phyloP scores from a whole-genome alignment of 2,329 filamentous ascomycete genomes.

The Penicillium expansum region DNA sequence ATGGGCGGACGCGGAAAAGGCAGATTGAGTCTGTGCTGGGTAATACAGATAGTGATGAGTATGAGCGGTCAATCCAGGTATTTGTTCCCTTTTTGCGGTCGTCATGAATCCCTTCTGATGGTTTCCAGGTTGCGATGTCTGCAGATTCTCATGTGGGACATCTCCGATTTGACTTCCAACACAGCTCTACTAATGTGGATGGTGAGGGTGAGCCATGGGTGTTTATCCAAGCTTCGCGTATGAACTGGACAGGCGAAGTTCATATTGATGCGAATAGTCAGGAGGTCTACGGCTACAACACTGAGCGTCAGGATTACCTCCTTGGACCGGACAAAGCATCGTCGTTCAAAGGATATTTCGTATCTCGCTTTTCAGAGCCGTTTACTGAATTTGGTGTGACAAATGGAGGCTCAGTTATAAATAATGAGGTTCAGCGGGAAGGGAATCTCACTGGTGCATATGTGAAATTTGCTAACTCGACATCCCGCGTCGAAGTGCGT shows the following conservation, averaged over 20 bases:
- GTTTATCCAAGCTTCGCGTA: slow-evolving; percentile 46
- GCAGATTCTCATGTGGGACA: slow-evolving; percentile 46
- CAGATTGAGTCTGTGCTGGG: slow-evolving; percentile 7
- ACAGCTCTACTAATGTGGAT: not conserved
- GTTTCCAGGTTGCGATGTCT: slow-evolving; percentile 36
- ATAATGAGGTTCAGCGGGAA: slow-evolving; percentile 21
- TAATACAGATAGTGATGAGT: not conserved
- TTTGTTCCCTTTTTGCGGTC: not conserved
- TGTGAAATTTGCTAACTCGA: slow-evolving; percentile 37
- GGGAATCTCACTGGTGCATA: slow-evolving; percentile 45
- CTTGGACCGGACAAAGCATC: slow-evolving; percentile 44
- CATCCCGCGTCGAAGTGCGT: slow-evolving; percentile 43
- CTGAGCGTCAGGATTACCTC: slow-evolving; percentile 48
- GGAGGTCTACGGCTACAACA: slow-evolving; percentile 47
- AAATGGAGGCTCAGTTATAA: slow-evolving; percentile 27
- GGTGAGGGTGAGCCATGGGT: slow-evolving; percentile 34
- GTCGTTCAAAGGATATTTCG: slow-evolving; percentile 48
- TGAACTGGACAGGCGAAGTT: slow-evolving; percentile 48
- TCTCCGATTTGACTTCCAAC: slow-evolving; percentile 42
- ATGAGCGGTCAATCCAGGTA: slow-evolving; percentile 16
- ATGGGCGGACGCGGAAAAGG: slow-evolving; percentile 38
- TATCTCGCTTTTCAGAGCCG: slow-evolving; percentile 47
- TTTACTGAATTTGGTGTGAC: slow-evolving; percentile 42
- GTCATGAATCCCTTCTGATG: not conserved
- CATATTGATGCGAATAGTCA: slow-evolving; percentile 36